Percentiles rank a stretch among this genome's conserved stretches.
phyloP scores from a whole-genome alignment of 768 basidiomycete species.

The Tulasnella sp. region DNA sequence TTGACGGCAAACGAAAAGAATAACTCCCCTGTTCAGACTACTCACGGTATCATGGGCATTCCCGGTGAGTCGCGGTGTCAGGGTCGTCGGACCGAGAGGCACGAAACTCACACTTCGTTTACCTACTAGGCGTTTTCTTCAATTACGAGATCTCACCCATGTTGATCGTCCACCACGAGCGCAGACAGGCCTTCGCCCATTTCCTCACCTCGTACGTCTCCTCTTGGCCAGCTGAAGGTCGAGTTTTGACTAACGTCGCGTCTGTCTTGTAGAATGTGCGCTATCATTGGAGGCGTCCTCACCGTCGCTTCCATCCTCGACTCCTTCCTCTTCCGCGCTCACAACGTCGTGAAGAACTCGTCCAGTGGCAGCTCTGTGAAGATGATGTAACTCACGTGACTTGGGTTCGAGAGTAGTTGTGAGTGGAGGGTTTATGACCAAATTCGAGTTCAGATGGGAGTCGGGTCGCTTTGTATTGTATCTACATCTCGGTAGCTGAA shows the following conservation, averaged over 20 bases:
- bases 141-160: constrained; percentile 98
- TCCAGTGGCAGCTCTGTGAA: constrained; percentile 22
- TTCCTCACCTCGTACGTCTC: constrained; percentile 88
- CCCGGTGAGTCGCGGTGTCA: too few relatives aligned
- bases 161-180: constrained; percentile 85
- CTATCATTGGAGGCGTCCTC: constrained; percentile 94
- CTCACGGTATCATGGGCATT: too few relatives aligned
- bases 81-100: not conserved
- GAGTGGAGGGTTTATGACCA: not conserved
- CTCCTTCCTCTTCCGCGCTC: constrained; percentile 78
- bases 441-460: not conserved
- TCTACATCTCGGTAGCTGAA: not conserved
- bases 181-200: constrained; percentile 92
- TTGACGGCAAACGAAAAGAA: too few relatives aligned
- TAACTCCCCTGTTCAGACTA: too few relatives aligned
- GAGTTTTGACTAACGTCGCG: not conserved
- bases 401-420: too few relatives aligned
- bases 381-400: not conserved
- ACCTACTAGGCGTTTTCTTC: constrained; percentile 66
- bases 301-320: constrained; percentile 91
- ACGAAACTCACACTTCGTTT: constrained; percentile 6
- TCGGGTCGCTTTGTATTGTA: not conserved
- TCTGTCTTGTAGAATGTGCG: constrained; percentile 65
- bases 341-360: constrained; percentile 66
- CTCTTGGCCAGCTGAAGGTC: constrained; percentile 11